Conservation (phyloP, 2,329 filamentous ascomycete genomes). For the Microcera coccophila region DNA sequence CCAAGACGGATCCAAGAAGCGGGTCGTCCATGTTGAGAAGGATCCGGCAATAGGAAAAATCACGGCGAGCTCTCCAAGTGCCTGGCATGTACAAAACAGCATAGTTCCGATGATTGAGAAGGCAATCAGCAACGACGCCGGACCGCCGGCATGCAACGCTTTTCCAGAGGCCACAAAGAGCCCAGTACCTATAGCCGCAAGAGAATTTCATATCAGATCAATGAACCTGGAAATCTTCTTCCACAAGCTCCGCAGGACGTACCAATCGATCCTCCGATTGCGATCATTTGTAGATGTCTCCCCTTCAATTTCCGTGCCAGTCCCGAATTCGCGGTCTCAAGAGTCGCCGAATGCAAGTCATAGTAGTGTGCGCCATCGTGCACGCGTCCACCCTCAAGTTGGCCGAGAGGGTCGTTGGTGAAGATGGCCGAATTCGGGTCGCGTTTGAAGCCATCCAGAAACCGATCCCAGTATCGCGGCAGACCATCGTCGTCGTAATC, state of each 20-base stretch:
- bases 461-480: slow-evolving; percentile 37
- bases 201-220: neutral
- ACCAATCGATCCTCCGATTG: slow-evolving; percentile 88
- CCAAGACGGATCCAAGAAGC: slow-evolving; percentile 91
- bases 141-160: slow-evolving; percentile 68
- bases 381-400: slow-evolving; percentile 30
- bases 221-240: neutral
- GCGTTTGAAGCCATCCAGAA: slow-evolving; percentile 61
- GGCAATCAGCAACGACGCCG: slow-evolving; percentile 73
- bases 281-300: slow-evolving; percentile 94
- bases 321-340: slow-evolving; percentile 72
- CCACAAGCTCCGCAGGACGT: slow-evolving; percentile 17
- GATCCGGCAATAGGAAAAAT: slow-evolving; percentile 87
- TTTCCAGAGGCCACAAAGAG: slow-evolving; percentile 80
- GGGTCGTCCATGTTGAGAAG: slow-evolving; percentile 86
- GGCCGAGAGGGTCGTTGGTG: slow-evolving; percentile 40
- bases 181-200: slow-evolving; percentile 59
- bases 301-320: slow-evolving; percentile 75
- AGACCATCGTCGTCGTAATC: slow-evolving; percentile 38
- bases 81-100: slow-evolving; percentile 89
- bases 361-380: slow-evolving; percentile 48
- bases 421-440: slow-evolving; percentile 52
- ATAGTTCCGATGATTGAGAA: slow-evolving; percentile 77
- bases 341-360: slow-evolving; percentile 55
- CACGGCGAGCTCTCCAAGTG: slow-evolving; percentile 86